Conservation (phyloP, 1,284 basidiomycete species). For the Afroboletus lepidellus region DNA sequence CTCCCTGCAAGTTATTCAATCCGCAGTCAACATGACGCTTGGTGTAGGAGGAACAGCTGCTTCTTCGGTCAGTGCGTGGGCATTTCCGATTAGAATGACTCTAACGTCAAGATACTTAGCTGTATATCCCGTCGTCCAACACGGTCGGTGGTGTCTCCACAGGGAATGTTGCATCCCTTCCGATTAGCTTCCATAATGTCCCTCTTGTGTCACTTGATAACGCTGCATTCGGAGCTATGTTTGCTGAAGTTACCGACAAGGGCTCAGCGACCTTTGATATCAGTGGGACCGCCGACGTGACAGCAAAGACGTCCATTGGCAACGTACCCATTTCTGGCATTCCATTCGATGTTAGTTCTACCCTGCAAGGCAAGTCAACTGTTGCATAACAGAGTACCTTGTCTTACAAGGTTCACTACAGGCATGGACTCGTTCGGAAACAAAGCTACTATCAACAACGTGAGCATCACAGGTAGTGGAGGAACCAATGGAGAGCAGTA, state of each 20-base stretch:
- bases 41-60: slow-evolving; percentile 49
- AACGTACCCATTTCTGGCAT: slow-evolving; percentile 67
- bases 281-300: slow-evolving; percentile 59
- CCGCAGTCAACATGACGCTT: slow-evolving; percentile 56
- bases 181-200: slow-evolving; percentile 56
- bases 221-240: slow-evolving; percentile 55
- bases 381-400: not conserved
- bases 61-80: slow-evolving; percentile 44
- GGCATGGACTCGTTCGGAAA: slow-evolving; percentile 57
- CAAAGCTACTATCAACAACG: slow-evolving; percentile 48
- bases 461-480: slow-evolving; percentile 60
- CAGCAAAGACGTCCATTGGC: slow-evolving; percentile 65
- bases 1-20: slow-evolving; percentile 62
- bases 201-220: slow-evolving; percentile 57
- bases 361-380: slow-evolving; percentile 45
- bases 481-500: slow-evolving; percentile 55
- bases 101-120: slow-evolving; percentile 34
- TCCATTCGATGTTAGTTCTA: slow-evolving; percentile 58
- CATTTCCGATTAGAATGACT: not conserved
- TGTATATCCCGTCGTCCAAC: slow-evolving; percentile 51
- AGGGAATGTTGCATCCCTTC: slow-evolving; percentile 59
- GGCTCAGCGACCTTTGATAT: slow-evolving; percentile 48
- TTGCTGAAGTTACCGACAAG: slow-evolving; percentile 57
- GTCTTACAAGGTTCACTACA: slow-evolving; percentile 16
- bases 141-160: slow-evolving; percentile 65